Evolutionary conservation across 805 yeast species (phyloP), one percentile per base, ranked within the genome.

Genomic region (Maudiozyma serrabonitensis): DNA sequence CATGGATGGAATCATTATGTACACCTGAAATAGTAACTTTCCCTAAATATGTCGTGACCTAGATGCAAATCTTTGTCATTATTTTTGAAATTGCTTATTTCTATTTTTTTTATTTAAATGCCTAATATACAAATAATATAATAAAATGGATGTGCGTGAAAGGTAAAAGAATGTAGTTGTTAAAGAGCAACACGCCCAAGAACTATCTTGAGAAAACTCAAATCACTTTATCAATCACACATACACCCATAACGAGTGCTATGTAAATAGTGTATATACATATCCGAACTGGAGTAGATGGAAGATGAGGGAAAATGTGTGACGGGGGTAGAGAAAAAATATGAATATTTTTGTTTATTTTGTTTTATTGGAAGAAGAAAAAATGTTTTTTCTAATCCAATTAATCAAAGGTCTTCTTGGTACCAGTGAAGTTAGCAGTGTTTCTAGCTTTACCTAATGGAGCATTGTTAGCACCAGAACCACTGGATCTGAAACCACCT

Each of bases 371-470:
- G 16, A 35, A 15, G 15, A 35, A 35, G 9, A 35, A 35, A 35
- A 8, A 35, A 32, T 15, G 5, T 32, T 16, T 35, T 15, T 6
- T 35, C 11, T 16, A 35, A 15, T 35, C 9, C 16, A 35, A 35
- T 67, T 79, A 84, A 71, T 85, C 90, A 62, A 85, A 85, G 54
- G 91, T 84, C 71, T 80, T 85, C 75, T 85, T 85, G 68, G 77
- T 78, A 66, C 96, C 96, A 73, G 79, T 76, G 81, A 89, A 89
- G 58, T 80, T 81, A 59, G 81, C 78, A 52, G 73, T 68, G 54
- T 60, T 59, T 63, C 67, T 66, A 23, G 58, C 45, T 48, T 53
- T 58, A 41, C 70, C 69, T 59, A 78, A 75, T 60, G 85, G 82
- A 52, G 80, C 72, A 51, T 80, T 73, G 74, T 82, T 82, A 57